A percentile compares a stretch with the other conserved stretches of the same genome.
Conservation (phyloP, 148 eudicot genomes). For the Rhododendron ovatum region DNA sequence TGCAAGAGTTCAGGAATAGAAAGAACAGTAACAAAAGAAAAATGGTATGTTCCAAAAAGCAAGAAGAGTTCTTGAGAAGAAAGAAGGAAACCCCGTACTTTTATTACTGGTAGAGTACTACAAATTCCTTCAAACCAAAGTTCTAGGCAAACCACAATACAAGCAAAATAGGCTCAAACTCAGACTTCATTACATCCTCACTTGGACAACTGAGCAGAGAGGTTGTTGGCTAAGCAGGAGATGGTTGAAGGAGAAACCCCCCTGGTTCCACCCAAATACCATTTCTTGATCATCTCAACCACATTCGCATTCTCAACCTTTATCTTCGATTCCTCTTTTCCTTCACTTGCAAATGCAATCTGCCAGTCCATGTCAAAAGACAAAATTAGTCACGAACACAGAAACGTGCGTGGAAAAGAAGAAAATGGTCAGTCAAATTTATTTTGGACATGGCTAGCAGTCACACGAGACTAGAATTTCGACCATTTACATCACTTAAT, state of each 20-base stretch:
- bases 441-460: background rate
- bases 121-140: background rate
- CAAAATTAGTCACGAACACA: background rate
- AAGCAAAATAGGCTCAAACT: slow-evolving; percentile 1
- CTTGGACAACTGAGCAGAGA: slow-evolving; percentile 51
- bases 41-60: background rate
- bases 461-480: background rate
- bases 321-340: slow-evolving; percentile 54
- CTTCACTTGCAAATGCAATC: slow-evolving; percentile 52
- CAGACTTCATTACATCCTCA: background rate
- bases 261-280: slow-evolving; percentile 87
- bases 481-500: background rate
- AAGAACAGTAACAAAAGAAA: background rate
- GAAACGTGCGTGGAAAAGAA: background rate
- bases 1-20: background rate
- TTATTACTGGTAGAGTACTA: background rate
- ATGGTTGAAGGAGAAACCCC: slow-evolving; percentile 68
- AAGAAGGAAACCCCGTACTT: background rate
- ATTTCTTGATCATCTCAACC: slow-evolving; percentile 79
- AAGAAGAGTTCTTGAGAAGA: background rate
- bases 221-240: slow-evolving; percentile 50
- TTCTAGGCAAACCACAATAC: background rate
- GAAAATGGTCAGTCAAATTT: background rate
- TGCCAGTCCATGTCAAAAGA: slow-evolving; percentile 12
- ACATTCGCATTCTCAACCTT: slow-evolving; percentile 75